Evolutionary conservation across 257 asterid genomes (phyloP).

Genomic region (Nicotiana otophora): DNA sequence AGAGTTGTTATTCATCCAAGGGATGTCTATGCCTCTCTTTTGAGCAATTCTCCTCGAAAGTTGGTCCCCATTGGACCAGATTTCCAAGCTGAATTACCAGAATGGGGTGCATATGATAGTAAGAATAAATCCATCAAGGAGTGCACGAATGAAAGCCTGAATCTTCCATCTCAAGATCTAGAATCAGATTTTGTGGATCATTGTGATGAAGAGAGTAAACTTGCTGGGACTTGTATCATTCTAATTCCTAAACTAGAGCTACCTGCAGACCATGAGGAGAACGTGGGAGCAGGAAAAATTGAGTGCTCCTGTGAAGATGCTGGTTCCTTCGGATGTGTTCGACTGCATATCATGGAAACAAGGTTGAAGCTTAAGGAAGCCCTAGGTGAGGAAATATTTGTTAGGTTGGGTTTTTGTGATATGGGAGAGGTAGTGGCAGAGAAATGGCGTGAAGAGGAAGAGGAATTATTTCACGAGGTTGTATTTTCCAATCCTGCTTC

Average conservation of each 20-base stretch:
- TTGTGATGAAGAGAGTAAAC: slow-evolving; percentile 10
- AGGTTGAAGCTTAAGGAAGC: slow-evolving; percentile 22
- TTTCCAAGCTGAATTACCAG: slow-evolving; percentile 41
- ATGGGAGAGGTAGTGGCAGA: slow-evolving; percentile 35
- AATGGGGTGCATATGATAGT: slow-evolving; percentile 13
- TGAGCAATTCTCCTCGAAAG: slow-evolving; percentile 34
- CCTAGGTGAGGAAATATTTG: slow-evolving; percentile 27
- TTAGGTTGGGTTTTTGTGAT: slow-evolving; percentile 26
- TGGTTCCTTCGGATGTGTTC: slow-evolving; percentile 32
- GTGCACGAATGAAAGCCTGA: neutral
- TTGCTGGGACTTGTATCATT: slow-evolving; percentile 27
- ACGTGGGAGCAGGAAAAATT: slow-evolving; percentile 25
- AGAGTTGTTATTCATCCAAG: slow-evolving; percentile 16
- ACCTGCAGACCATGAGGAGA: slow-evolving; percentile 10
- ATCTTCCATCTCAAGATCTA: neutral
- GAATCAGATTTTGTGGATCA: slow-evolving; percentile 3
- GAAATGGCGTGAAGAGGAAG: slow-evolving; percentile 34
- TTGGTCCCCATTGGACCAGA: slow-evolving; percentile 28
- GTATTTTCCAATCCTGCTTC: slow-evolving; percentile 27
- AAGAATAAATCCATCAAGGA: neutral
- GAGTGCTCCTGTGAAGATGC: slow-evolving; percentile 29
- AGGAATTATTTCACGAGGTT: slow-evolving; percentile 28
- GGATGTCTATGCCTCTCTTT: slow-evolving; percentile 27
- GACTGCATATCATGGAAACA: slow-evolving; percentile 28
- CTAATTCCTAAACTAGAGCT: slow-evolving; percentile 20